Percentiles rank a stretch among this genome's conserved stretches.
phyloP scores from a whole-genome alignment of 352 stramenopile genomes.

The Globisporangium iwayamae region DNA sequence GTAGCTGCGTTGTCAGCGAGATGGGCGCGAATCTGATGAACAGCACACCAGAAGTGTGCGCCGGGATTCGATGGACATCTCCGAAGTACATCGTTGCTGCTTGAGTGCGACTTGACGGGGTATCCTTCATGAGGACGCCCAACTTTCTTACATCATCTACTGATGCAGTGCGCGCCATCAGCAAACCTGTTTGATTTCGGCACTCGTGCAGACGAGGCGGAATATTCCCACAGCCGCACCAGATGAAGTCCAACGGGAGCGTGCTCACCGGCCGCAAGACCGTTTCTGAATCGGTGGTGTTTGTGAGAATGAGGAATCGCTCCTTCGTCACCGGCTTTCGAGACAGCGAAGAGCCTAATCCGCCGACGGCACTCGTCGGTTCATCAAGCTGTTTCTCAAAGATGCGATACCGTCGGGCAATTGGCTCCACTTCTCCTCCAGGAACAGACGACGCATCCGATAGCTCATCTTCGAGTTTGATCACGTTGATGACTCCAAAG shows the following conservation, averaged over 20 bases:
- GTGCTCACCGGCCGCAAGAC: constrained; percentile 70
- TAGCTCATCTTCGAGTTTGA: constrained; percentile 68
- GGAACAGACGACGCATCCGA: constrained; percentile 23
- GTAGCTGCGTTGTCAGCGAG: constrained; percentile 44
- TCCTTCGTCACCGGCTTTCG: constrained; percentile 11
- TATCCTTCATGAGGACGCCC: constrained; percentile 2
- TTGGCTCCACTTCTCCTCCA: constrained; percentile 30
- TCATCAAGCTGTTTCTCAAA: constrained; percentile 30
- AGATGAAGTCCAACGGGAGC: constrained; percentile 60
- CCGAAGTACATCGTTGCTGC: constrained; percentile 45
- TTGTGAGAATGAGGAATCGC: constrained; percentile 48
- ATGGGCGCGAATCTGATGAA: constrained; percentile 71
- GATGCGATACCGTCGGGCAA: constrained; percentile 58
- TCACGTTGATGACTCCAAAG: constrained; percentile 65
- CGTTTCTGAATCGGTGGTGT: constrained; percentile 46
- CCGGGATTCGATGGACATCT: constrained; percentile 34
- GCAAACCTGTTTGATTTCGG: constrained; percentile 8
- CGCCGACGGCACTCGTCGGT: neutral
- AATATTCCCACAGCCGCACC: constrained; percentile 24
- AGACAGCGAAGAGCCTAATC: neutral
- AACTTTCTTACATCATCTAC: constrained; percentile 29
- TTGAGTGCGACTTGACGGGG: constrained; percentile 8
- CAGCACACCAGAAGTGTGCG: constrained; percentile 48
- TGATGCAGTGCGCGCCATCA: constrained; percentile 29
- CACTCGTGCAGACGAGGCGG: constrained; percentile 9